phyloP scores from a whole-genome alignment of 495 filamentous ascomycete genomes.

The Saxophila tyrrhenica region DNA sequence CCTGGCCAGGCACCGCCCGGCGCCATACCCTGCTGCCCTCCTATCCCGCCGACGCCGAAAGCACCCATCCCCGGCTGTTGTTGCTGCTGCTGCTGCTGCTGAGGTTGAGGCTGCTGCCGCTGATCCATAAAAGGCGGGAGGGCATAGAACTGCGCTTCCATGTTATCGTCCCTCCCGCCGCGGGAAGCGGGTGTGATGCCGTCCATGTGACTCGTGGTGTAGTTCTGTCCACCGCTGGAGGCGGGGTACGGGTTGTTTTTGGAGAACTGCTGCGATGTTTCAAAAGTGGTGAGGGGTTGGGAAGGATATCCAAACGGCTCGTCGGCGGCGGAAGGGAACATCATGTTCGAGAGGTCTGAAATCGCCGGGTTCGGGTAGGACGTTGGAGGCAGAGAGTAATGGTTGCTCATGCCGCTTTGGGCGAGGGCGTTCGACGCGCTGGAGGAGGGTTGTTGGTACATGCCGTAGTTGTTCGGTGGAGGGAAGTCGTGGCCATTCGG shows the following conservation, averaged over 20 bases:
- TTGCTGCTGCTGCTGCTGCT: neutral
- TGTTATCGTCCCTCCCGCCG: slow-evolving; percentile 28
- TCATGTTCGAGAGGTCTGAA: slow-evolving; percentile 70
- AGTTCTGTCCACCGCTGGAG: neutral
- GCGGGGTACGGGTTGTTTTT: slow-evolving; percentile 1
- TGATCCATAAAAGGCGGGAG: slow-evolving; percentile 45
- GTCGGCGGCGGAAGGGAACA: slow-evolving; percentile 79
- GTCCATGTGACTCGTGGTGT: neutral
- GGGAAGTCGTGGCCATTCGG: slow-evolving; percentile 8
- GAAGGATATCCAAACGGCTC: slow-evolving; percentile 76
- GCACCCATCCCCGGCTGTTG: neutral
- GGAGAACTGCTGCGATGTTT: slow-evolving; percentile 35
- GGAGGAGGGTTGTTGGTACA: neutral
- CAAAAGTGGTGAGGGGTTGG: slow-evolving; percentile 61
- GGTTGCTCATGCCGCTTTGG: slow-evolving; percentile 4
- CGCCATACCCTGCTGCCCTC: neutral
- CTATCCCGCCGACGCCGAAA: neutral
- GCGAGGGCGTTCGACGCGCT: slow-evolving; percentile 13
- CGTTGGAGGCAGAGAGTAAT: slow-evolving; percentile 18
- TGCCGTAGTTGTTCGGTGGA: neutral
- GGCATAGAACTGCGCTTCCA: slow-evolving; percentile 45
- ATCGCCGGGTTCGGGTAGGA: slow-evolving; percentile 37
- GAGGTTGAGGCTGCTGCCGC: slow-evolving; percentile 15
- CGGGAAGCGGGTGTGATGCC: neutral
- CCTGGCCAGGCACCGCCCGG: neutral